Evolutionary conservation across 1,284 basidiomycete genomes (phyloP).

Genomic region (Leucoagaricus sp.): DNA sequence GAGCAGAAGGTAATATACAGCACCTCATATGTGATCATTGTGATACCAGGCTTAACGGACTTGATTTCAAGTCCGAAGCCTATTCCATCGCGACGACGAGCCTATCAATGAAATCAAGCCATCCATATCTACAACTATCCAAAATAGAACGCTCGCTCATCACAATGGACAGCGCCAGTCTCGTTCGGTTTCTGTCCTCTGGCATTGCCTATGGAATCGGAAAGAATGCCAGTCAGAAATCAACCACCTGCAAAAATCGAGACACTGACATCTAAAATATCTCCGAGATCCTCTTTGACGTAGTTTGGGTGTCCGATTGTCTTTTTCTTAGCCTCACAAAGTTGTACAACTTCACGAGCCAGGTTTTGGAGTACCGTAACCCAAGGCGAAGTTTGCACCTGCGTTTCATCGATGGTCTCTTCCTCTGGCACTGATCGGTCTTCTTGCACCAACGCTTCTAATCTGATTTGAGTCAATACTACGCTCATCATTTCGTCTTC

Average conservation of each 20-base stretch:
- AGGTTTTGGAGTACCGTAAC: not conserved
- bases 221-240: not conserved
- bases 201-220: constrained; percentile 25
- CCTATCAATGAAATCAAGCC: constrained; percentile 26
- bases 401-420: not conserved
- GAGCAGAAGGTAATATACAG: too few species aligned
- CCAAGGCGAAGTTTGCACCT: not conserved
- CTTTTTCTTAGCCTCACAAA: constrained; percentile 26
- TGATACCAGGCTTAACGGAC: too few species aligned
- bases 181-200: constrained; percentile 28
- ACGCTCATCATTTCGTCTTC: not conserved
- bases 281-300: constrained; percentile 25
- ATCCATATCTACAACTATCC: constrained; percentile 34
- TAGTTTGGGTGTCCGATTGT: constrained; percentile 22
- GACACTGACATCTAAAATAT: constrained; percentile 35
- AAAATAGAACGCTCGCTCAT: constrained; percentile 38
- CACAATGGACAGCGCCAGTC: constrained; percentile 32
- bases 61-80: too few species aligned
- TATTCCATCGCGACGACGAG: too few species aligned
- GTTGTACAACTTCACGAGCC: constrained; percentile 16
- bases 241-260: not conserved
- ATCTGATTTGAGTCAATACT: constrained; percentile 8
- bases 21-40: too few species aligned
- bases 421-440: not conserved
- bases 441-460: constrained; percentile 14